Conservation (phyloP, 1,284 basidiomycete species). For the Exobasidium rhododendri region DNA sequence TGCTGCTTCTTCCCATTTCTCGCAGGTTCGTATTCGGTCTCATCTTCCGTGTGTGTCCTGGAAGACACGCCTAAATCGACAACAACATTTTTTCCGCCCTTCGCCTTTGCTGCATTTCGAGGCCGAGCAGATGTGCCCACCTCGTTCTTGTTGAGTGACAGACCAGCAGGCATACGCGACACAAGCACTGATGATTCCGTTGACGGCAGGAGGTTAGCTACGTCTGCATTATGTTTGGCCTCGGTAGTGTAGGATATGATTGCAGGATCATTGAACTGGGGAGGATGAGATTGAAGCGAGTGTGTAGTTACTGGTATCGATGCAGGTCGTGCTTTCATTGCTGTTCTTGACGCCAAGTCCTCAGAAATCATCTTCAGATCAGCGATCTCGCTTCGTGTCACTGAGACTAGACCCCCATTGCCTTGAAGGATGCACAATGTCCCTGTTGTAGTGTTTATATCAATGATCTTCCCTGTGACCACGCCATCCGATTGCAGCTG, state of each 20-base stretch:
- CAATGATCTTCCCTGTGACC: slow-evolving; percentile 1
- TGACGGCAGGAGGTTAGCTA: neutral
- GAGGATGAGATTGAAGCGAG: neutral
- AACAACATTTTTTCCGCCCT: neutral
- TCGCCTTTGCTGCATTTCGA: neutral
- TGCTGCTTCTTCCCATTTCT: neutral
- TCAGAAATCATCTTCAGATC: neutral
- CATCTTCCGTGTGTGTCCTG: neutral
- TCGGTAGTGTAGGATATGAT: slow-evolving; percentile 3
- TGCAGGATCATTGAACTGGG: slow-evolving; percentile 1
- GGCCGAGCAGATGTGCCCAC: neutral
- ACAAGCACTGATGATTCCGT: neutral
- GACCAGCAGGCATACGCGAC: neutral
- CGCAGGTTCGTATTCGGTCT: neutral
- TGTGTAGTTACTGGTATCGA: too few relatives aligned
- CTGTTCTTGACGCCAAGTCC: too few relatives aligned
- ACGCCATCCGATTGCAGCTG: neutral
- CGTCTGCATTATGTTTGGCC: neutral
- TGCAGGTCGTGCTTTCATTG: too few relatives aligned
- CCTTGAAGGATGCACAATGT: slow-evolving; percentile 5
- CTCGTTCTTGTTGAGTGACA: neutral
- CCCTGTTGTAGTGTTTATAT: slow-evolving; percentile 5
- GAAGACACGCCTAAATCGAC: neutral
- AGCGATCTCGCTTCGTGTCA: neutral
- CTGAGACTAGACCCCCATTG: neutral